Evolutionary conservation across 202 grass and related monocot genomes (phyloP), one percentile per base, ranked within the genome.

Genomic region (Digitaria exilis): DNA sequence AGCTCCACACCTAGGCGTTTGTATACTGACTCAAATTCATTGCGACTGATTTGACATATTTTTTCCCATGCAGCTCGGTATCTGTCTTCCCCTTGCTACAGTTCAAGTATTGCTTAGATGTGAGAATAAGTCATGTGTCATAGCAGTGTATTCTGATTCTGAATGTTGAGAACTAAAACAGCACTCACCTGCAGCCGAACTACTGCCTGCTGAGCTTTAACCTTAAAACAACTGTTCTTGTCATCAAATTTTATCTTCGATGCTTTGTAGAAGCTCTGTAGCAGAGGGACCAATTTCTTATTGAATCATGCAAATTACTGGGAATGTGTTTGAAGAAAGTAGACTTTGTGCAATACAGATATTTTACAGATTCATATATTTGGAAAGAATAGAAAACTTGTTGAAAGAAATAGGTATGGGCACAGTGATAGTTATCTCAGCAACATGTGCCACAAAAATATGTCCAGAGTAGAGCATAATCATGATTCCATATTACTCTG

Each of bases 41-140:
- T 91, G 78, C 89, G 87, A 71, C 94, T 97, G 49, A 97, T 91
- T 88, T 97, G 89, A 72, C 91, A 97, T 51, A 97, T 91, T 55
- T 91, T 93, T 84, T 84, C 69, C 91, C 94, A 97, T 46, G 94
- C 94, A 86, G 88, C 70, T 62, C 75, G 84, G 62, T 97, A 93
- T 84, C 57, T 91, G 6, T 50, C 91, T 65, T 97, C 94, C 56
- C 91, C 94, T 85, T 89, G 78, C 94, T 97, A 61, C 57, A 79
- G 59, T n/a, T n/a, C n/a, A n/a, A n/a, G n/a, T n/a, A n/a, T n/a
- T n/a, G n/a, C n/a, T n/a, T n/a, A n/a, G n/a, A n/a, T n/a, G n/a
- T n/a, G n/a, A n/a, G n/a, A n/a, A n/a, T n/a, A n/a, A n/a, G n/a
- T n/a, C n/a, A n/a, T n/a, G n/a, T n/a, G n/a, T n/a, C n/a, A n/a